A percentile compares a stretch with the other conserved stretches of the same genome.
Evolutionary conservation across 345 rosid species (phyloP).

Genomic region (Eutrema japonicum): DNA sequence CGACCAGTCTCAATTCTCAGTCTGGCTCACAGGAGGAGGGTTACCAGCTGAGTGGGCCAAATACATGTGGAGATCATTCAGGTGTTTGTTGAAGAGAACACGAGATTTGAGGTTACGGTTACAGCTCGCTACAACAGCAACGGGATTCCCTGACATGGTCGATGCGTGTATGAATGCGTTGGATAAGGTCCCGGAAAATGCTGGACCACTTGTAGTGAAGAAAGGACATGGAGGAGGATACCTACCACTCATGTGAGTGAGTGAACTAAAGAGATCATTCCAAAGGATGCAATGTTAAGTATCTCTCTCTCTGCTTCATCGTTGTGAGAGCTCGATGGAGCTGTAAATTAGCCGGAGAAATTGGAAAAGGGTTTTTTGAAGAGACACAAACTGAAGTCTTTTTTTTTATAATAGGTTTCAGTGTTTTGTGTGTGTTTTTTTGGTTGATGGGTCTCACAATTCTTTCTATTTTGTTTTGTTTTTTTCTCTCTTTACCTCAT

Average conservation of each 20-base stretch:
- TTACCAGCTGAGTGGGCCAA: conserved; percentile 97
- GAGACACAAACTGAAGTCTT: conserved; percentile 14
- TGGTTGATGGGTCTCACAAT: conserved; percentile 26
- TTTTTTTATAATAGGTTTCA: not conserved
- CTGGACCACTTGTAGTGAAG: conserved; percentile 76
- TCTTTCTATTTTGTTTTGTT: conserved; percentile 5
- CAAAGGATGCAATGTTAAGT: conserved; percentile 27
- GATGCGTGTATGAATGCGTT: conserved; percentile 59
- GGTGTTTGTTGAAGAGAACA: conserved; percentile 87
- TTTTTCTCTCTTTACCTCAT: not conserved
- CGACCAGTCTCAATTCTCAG: conserved; percentile 93
- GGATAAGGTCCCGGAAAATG: conserved; percentile 80
- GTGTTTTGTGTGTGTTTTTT: conserved; percentile 20
- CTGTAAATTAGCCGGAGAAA: conserved; percentile 31
- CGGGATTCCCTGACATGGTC: conserved; percentile 76
- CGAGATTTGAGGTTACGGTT: conserved; percentile 72
- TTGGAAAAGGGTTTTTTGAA: conserved; percentile 19
- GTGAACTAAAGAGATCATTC: conserved; percentile 17
- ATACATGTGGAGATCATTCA: conserved; percentile 81
- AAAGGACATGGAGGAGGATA: conserved; percentile 97
- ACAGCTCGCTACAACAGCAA: conserved; percentile 81
- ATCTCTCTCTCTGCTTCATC: conserved; percentile 29
- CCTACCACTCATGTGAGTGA: conserved; percentile 84
- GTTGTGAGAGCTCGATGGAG: conserved; percentile 25
- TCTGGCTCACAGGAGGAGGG: conserved; percentile 94